phyloP scores from a whole-genome alignment of 176 grass and related monocot species.

The Avena insularis region DNA sequence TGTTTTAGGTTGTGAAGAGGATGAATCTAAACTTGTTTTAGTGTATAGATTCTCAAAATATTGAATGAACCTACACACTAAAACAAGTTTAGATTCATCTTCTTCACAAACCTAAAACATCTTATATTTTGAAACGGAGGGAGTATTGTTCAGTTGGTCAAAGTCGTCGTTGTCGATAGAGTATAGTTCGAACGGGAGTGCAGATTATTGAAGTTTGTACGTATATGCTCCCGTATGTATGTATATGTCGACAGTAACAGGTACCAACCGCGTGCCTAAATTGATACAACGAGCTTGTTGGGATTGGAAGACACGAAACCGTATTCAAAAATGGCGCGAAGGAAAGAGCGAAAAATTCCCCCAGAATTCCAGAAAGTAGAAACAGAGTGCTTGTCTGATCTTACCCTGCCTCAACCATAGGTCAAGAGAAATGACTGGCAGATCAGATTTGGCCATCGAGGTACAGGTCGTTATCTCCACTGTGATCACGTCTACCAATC shows the following conservation, averaged over 20 bases:
- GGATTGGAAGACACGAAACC: no score
- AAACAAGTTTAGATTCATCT: no score
- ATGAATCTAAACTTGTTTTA: no score
- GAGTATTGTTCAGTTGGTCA: not conserved
- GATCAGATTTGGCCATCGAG: not conserved
- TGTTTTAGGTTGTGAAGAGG: no score
- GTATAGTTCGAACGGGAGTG: not conserved
- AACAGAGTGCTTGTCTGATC: not conserved
- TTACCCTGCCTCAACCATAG: not conserved
- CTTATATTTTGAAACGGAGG: no score
- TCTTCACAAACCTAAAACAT: no score
- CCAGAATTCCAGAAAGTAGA: no score
- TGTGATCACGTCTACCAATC: not conserved
- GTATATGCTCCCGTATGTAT: not conserved
- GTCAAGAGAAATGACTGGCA: not conserved
- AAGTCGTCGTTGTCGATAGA: not conserved
- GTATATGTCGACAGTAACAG: not conserved
- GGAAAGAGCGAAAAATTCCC: no score
- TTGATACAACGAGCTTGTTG: not conserved
- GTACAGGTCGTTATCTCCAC: not conserved
- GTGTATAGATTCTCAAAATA: no score
- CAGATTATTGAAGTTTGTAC: not conserved
- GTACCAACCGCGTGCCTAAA: slow-evolving; percentile 6
- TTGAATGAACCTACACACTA: no score
- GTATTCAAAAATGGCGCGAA: no score